Base-by-base conservation (phyloP, 176 grass and related monocot genomes). In the Zoysia japonica region DNA sequence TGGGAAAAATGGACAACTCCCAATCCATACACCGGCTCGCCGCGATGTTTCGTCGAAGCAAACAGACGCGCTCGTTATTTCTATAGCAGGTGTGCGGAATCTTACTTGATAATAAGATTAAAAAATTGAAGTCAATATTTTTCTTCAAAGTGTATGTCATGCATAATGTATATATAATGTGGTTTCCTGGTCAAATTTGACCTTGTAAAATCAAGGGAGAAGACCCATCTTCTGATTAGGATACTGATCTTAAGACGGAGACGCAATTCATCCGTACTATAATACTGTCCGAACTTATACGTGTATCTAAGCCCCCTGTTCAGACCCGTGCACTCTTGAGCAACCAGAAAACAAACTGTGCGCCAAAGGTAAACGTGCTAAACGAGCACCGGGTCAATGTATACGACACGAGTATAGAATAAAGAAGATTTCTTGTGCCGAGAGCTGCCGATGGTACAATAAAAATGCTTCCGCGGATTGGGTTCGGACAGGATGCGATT, bases 1-100 rank as follows among this genome's bases (percentile, higher is more conserved):
- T 87, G 44, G 51, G 59, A 83, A 76, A 78, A 12, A n/a, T 6
- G 49, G 72, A 39, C 85, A 5, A n/a, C 55, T 72, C 5, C 67
- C 15, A 46, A 56, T 39, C 62, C 35, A 44, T 60, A 7, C 47
- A 56, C 7, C 2, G 53, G 12, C 39, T 44, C 28, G 28, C 28
- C 19, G 0, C 51, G 19, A 7, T 28, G 4, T 65, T 74, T 13
- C 28, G 7, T 47, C 51, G 13, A 67, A 9, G 12, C 80, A 35
- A 47, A 35, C 47, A 49, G 65, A 65, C 53, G 36, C 17, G 0
- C 12, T 19, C 16, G 0, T 16, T 48, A 12, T 11, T 57, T 53
- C 12, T 36, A 8, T 41, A 8, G 41, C 13, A 17, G 20, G 50
- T 42, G 53, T 16, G 49, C 36, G 37, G 15, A 51, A 53, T 17